Evolutionary conservation across 306 rosid genomes (phyloP), one percentile per base, ranked within the genome.

Genomic region (Rosa rugosa): DNA sequence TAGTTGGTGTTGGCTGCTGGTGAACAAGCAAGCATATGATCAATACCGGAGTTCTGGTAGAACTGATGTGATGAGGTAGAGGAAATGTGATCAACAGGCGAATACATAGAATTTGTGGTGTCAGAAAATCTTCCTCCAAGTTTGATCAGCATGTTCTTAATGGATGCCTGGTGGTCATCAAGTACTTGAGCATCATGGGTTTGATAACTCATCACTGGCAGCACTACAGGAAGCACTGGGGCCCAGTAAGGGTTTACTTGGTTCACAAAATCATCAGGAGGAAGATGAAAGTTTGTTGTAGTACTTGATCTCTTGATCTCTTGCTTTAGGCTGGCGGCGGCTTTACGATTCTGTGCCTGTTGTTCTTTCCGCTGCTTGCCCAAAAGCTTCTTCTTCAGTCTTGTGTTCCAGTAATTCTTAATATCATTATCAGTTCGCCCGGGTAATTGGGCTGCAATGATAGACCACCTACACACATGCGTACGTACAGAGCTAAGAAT

Each of bases 321-420:
- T 81, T 87, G 93, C 80, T 86, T 89, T 17, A 73, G 41, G 83
- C 40, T 69, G 74, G 23, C 67, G 34, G 67, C 88, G 57, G 41
- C 93, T 83, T 63, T 85, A 86, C 71, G 84, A 77, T 69, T 84
- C 84, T 11, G 81, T 36, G 38, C 63, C 22, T 84, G 84, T 11
- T 92, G 93, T 23, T 89, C 88, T 72, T 83, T 91, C 51, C 91
- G 89, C 77, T 93, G 97, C 76, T 84, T 91, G 0, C 93, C 99
- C 12, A 90, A 75, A 5, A 93, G 97, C 94, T 95, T 95, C 85
- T 95, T 95, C 94, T 93, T 95, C 84, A 95, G 80, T 85, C 90
- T 91, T 0, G 99, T 95, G 85, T 95, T 95, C 99, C 99, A 95
- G 79, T 95, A 95, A 70, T 95, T 95, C 90, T 95, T 95, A 66